These are phyloP conservation scores for Yamadazyma sp. DNA, from an alignment of 1,139 yeast species.

Conservation along the genomic window DNA sequence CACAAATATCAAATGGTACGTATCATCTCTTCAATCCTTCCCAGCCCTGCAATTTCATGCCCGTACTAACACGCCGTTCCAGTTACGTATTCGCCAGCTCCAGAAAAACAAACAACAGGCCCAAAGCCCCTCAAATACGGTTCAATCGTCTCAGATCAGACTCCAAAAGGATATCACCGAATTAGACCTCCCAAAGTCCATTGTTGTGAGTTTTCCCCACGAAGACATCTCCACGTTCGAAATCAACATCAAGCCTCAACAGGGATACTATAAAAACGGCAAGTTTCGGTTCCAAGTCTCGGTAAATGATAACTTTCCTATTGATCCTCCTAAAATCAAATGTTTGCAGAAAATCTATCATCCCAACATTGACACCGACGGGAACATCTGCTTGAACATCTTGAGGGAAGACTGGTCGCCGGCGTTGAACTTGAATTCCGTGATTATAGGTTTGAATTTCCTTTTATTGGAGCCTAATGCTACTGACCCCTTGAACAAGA, in stretches of 20 bases:
- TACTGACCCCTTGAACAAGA: constrained; percentile 87
- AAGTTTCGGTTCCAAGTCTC: constrained; percentile 63
- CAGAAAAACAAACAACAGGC: constrained; percentile 56
- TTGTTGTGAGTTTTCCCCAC: constrained; percentile 55
- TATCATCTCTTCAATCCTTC: background rate
- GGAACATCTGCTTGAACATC: constrained; percentile 89
- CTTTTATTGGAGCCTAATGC: constrained; percentile 89
- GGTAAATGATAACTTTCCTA: constrained; percentile 77
- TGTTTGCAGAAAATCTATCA: constrained; percentile 78
- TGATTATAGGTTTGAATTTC: constrained; percentile 82
- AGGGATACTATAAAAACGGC: constrained; percentile 78
- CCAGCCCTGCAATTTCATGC: background rate
- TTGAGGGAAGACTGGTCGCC: constrained; percentile 97
- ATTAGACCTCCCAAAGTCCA: constrained; percentile 65
- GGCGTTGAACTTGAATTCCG: constrained; percentile 76
- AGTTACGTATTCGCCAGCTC: constrained; percentile 58
- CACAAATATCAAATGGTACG: too few relatives aligned
- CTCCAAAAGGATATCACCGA: constrained; percentile 66
- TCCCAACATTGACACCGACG: constrained; percentile 88
- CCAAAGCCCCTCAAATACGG: constrained; percentile 19
- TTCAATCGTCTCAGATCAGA: constrained; percentile 54
- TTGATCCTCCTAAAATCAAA: constrained; percentile 85
- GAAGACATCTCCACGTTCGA: constrained; percentile 60
- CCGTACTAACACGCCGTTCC: constrained; percentile 8
- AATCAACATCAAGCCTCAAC: constrained; percentile 66